These are phyloP conservation scores for Suillus occidentalis DNA, from an alignment of 768 basidiomycete genomes.

Conservation along the genomic window DNA sequence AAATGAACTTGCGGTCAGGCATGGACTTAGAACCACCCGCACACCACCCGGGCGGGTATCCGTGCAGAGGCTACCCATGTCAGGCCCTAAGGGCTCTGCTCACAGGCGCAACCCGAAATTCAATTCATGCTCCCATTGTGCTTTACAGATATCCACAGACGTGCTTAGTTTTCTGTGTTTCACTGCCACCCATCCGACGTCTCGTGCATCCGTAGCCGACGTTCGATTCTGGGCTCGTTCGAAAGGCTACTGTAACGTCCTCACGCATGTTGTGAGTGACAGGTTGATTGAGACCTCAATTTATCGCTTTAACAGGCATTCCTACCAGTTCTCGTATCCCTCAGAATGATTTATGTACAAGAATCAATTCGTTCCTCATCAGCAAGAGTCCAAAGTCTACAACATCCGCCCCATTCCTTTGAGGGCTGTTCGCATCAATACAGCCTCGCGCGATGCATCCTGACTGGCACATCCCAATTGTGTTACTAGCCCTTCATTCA, in stretches of 20 bases:
- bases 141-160: background rate
- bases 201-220: background rate
- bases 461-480: background rate
- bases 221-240: background rate
- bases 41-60: no score
- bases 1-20: no score
- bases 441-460: background rate
- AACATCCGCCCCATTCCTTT: background rate
- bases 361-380: background rate
- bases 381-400: background rate
- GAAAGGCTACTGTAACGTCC: background rate
- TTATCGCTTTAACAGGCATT: background rate
- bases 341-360: background rate
- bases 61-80: no score
- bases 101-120: no score
- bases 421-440: background rate
- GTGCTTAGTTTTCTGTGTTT: background rate
- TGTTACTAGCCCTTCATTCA: background rate
- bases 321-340: background rate
- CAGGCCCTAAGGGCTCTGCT: no score
- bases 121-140: background rate
- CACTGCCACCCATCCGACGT: background rate
- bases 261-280: background rate
- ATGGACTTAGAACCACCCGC: no score
- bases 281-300: background rate